These are phyloP conservation scores for Mucor velutinosus DNA, from an alignment of 371 early-diverging fungal species.

Conservation along the genomic window DNA sequence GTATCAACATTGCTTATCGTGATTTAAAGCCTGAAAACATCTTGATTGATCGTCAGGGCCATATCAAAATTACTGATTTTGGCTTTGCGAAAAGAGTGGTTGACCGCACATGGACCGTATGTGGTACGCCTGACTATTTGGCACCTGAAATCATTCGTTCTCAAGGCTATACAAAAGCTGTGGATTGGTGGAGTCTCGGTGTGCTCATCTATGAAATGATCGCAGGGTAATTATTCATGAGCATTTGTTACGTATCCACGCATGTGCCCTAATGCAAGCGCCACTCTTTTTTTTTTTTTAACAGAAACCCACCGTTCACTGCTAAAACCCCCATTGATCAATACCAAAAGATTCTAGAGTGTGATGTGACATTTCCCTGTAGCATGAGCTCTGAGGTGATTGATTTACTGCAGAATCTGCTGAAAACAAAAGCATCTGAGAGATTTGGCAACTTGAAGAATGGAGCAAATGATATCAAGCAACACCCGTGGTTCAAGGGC, in stretches of 20 bases:
- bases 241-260: background rate
- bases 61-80: slow-evolving; percentile 98
- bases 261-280: slow-evolving; percentile 4
- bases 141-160: slow-evolving; percentile 93
- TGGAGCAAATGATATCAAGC: slow-evolving; percentile 64
- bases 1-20: slow-evolving; percentile 86
- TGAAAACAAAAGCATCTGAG: slow-evolving; percentile 82
- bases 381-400: slow-evolving; percentile 82
- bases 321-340: slow-evolving; percentile 90
- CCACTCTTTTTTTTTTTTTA: slow-evolving; percentile 48
- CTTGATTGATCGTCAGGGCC: slow-evolving; percentile 87
- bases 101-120: slow-evolving; percentile 77
- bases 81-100: slow-evolving; percentile 94
- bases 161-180: slow-evolving; percentile 87
- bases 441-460: slow-evolving; percentile 76
- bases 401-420: slow-evolving; percentile 82
- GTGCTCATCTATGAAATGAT: slow-evolving; percentile 92
- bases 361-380: slow-evolving; percentile 75
- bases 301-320: slow-evolving; percentile 79
- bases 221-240: slow-evolving; percentile 57
- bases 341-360: slow-evolving; percentile 90
- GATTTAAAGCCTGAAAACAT: slow-evolving; percentile 96
- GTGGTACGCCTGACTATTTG: slow-evolving; percentile 98
- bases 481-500: slow-evolving; percentile 74
- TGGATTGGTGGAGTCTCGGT: slow-evolving; percentile 93